These are phyloP conservation scores for Pelargonium citronellum DNA, from an alignment of 441 rosid species.

Conservation along the genomic window DNA sequence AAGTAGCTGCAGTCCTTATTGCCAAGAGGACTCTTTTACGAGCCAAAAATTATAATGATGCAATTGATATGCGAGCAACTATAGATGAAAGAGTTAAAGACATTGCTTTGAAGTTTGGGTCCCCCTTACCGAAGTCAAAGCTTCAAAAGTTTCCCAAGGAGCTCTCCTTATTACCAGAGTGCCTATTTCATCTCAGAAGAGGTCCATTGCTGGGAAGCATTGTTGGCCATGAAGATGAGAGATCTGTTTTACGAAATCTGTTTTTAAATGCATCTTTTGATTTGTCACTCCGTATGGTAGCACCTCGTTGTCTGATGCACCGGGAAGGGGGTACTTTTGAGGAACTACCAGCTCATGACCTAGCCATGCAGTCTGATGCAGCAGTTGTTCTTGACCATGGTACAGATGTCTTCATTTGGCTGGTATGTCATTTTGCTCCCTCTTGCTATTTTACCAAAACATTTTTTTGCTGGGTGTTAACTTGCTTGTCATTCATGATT, in stretches of 20 bases:
- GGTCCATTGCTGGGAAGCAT: slow-evolving; percentile 90
- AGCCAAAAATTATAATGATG: slow-evolving; percentile 60
- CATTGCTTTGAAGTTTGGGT: slow-evolving; percentile 68
- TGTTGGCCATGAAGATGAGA: slow-evolving; percentile 89
- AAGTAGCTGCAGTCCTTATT: slow-evolving; percentile 77
- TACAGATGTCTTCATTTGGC: slow-evolving; percentile 92
- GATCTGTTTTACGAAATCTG: slow-evolving; percentile 69
- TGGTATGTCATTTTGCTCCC: slow-evolving; percentile 49
- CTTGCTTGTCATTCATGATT: slow-evolving; percentile 17
- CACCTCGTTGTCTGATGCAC: slow-evolving; percentile 91
- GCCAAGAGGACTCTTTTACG: slow-evolving; percentile 77
- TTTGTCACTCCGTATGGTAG: slow-evolving; percentile 87
- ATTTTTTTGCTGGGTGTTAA: not conserved
- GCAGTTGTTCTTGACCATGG: slow-evolving; percentile 98
- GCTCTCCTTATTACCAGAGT: slow-evolving; percentile 63
- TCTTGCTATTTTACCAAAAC: slow-evolving; percentile 14
- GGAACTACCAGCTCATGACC: slow-evolving; percentile 85
- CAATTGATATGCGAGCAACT: slow-evolving; percentile 61
- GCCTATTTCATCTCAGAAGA: slow-evolving; percentile 82
- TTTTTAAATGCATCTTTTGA: slow-evolving; percentile 85
- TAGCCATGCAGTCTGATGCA: slow-evolving; percentile 89
- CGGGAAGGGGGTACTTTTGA: slow-evolving; percentile 93
- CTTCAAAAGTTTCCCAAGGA: slow-evolving; percentile 78
- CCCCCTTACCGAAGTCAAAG: slow-evolving; percentile 75
- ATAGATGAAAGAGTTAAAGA: slow-evolving; percentile 90